Conservation (phyloP, 768 basidiomycete species). For the Boletellus emodensis region DNA sequence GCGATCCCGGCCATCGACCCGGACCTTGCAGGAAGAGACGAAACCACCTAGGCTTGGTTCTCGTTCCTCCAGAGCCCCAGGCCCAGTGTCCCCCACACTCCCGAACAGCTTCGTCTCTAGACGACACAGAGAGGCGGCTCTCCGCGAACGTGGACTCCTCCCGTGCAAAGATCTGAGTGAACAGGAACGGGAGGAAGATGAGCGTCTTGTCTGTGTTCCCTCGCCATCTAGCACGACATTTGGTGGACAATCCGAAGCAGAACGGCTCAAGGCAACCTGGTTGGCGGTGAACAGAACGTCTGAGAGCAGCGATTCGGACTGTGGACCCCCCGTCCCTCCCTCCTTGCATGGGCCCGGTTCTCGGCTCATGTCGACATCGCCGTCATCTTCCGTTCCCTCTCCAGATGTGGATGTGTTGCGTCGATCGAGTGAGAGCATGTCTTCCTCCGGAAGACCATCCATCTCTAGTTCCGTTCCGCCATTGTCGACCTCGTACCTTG, state of each 20-base stretch:
- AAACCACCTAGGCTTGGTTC: background rate
- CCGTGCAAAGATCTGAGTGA: slow-evolving; percentile 36
- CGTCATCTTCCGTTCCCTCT: background rate
- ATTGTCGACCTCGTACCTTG: slow-evolving; percentile 24
- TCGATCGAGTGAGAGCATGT: slow-evolving; percentile 10
- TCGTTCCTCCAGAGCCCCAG: too few species aligned
- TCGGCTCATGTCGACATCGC: background rate
- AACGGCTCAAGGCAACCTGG: slow-evolving; percentile 53
- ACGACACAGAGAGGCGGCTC: slow-evolving; percentile 43
- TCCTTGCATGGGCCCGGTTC: background rate
- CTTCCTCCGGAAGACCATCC: slow-evolving; percentile 18
- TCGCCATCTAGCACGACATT: slow-evolving; percentile 22
- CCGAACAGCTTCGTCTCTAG: slow-evolving; percentile 25
- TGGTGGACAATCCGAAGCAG: slow-evolving; percentile 41
- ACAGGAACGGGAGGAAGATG: slow-evolving; percentile 40
- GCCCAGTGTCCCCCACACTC: slow-evolving; percentile 10
- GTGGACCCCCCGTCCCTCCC: background rate
- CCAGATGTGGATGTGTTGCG: background rate
- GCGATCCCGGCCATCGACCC: slow-evolving; percentile 14
- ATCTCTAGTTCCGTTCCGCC: slow-evolving; percentile 19
- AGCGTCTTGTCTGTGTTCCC: slow-evolving; percentile 37
- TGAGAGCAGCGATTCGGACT: slow-evolving; percentile 26
- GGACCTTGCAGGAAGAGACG: slow-evolving; percentile 4
- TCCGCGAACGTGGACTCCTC: slow-evolving; percentile 56
- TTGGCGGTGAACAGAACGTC: slow-evolving; percentile 36